Percentiles rank a stretch among this genome's conserved stretches.
Conservation (phyloP, 2,329 filamentous ascomycete species). For the Aspergillus sp. region DNA sequence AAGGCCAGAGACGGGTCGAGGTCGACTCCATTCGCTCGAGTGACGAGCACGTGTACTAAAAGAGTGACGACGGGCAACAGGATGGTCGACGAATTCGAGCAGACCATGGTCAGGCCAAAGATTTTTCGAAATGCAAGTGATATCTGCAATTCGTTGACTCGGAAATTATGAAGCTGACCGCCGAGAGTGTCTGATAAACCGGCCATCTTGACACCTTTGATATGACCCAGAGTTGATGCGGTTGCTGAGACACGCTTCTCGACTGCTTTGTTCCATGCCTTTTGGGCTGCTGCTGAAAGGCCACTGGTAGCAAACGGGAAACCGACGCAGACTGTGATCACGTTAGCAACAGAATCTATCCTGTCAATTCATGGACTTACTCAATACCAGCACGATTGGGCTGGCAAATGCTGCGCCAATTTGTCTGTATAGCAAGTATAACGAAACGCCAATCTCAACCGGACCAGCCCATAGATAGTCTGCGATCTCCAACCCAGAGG, state of each 20-base stretch:
- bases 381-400: not conserved
- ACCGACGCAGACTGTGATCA: too few species aligned
- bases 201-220: constrained; percentile 38
- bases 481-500: constrained; percentile 5
- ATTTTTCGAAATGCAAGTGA: too few species aligned
- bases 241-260: constrained; percentile 38
- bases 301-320: too few species aligned
- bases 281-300: constrained; percentile 21
- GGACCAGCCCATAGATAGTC: constrained; percentile 14
- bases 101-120: too few species aligned
- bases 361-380: too few species aligned
- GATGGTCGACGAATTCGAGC: too few species aligned
- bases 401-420: constrained; percentile 1
- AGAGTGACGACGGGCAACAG: too few species aligned
- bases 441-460: constrained; percentile 3
- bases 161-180: not conserved
- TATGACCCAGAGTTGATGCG: constrained; percentile 31
- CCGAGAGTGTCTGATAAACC: constrained; percentile 23
- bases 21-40: too few species aligned
- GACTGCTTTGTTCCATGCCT: constrained; percentile 37
- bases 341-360: too few species aligned
- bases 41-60: too few species aligned
- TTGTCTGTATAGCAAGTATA: constrained; percentile 3
- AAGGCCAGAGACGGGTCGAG: too few species aligned
- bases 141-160: not conserved